Evolutionary conservation across 257 asterid species (phyloP).

Genomic region (Henckelia pumila): DNA sequence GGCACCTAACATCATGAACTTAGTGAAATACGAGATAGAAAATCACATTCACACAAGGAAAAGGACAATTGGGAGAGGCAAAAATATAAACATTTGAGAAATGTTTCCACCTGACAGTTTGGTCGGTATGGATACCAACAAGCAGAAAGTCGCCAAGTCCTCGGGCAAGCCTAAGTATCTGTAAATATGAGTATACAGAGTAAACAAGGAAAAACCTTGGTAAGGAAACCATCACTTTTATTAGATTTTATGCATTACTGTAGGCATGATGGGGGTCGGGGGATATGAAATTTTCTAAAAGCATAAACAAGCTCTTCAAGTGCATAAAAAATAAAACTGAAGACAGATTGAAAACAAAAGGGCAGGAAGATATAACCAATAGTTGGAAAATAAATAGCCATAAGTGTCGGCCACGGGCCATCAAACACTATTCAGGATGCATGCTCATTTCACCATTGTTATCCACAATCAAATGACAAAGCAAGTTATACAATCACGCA

Average conservation of each 20-base stretch:
- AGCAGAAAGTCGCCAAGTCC: slow-evolving; percentile 98
- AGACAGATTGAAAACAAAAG: slow-evolving; percentile 7
- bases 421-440: slow-evolving; percentile 14
- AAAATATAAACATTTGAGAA: slow-evolving; percentile 9
- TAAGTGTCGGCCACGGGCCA: slow-evolving; percentile 1
- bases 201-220: slow-evolving; percentile 15
- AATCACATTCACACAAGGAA: background rate
- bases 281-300: background rate
- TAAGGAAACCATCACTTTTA: background rate
- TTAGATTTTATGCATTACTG: background rate
- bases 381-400: slow-evolving; percentile 14
- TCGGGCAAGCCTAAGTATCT: slow-evolving; percentile 93
- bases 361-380: slow-evolving; percentile 4
- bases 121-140: slow-evolving; percentile 98
- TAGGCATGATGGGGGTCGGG: background rate
- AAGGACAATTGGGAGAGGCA: slow-evolving; percentile 10
- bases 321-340: slow-evolving; percentile 15
- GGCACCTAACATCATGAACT: slow-evolving; percentile 10
- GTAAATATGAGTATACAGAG: slow-evolving; percentile 19
- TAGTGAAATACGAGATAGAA: background rate
- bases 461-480: background rate
- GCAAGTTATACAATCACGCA: slow-evolving; percentile 28
- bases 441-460: slow-evolving; percentile 1
- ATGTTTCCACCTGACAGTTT: slow-evolving; percentile 65
- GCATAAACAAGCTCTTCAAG: slow-evolving; percentile 9